Percentiles rank a stretch among this genome's conserved stretches.
Evolutionary conservation across 2,329 filamentous ascomycete species (phyloP).

Genomic region (Biscogniauxia sp.): DNA sequence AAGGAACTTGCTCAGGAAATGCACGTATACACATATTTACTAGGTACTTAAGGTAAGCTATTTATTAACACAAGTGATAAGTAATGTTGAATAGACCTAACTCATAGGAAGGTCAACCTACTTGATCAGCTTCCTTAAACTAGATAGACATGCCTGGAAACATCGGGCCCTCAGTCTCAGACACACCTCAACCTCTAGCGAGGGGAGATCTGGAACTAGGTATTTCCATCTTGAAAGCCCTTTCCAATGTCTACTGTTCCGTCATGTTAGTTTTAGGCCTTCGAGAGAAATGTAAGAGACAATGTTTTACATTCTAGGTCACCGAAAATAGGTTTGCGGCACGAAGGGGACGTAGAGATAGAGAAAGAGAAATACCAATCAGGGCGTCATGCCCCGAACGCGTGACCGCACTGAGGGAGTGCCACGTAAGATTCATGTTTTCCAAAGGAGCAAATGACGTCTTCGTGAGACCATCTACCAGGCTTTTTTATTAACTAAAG

Average conservation of each 20-base stretch:
- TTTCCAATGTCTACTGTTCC: neutral
- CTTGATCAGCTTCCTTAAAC: too few relatives aligned
- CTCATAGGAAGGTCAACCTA: too few relatives aligned
- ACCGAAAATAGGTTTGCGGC: neutral
- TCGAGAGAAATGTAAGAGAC: neutral
- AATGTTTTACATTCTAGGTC: neutral
- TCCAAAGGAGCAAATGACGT: neutral
- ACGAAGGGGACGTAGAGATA: neutral
- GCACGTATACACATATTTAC: too few relatives aligned
- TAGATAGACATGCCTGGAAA: too few relatives aligned
- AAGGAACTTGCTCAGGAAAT: too few relatives aligned
- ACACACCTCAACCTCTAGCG: too few relatives aligned
- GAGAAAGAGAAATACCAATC: neutral
- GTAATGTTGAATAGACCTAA: too few relatives aligned
- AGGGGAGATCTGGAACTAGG: too few relatives aligned
- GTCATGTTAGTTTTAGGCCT: neutral
- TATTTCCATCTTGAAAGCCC: neutral
- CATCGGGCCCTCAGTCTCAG: too few relatives aligned
- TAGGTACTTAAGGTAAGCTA: too few relatives aligned
- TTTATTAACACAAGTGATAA: too few relatives aligned
- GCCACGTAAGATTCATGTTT: slow-evolving; percentile 13
- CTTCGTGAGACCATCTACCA: neutral
- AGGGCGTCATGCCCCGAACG: slow-evolving; percentile 16
- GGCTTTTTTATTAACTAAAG: slow-evolving; percentile 4
- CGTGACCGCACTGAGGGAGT: slow-evolving; percentile 17